Percentiles rank a stretch among this genome's conserved stretches.
phyloP scores from a whole-genome alignment of 2,329 filamentous ascomycete genomes.

The Calonectria pauciramosa region DNA sequence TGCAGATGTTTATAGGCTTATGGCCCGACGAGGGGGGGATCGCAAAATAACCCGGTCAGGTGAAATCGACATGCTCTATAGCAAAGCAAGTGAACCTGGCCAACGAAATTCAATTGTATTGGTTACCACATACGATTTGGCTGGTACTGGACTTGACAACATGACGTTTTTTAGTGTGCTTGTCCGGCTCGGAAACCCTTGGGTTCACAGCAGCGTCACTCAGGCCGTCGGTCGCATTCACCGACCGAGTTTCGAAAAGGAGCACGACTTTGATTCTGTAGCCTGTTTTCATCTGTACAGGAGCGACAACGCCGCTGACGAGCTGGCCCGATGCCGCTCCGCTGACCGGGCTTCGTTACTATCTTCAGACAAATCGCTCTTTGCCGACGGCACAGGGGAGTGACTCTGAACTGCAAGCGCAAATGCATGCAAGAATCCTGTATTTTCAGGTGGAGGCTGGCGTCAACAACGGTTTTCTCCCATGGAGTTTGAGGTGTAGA shows the following conservation, averaged over 20 bases:
- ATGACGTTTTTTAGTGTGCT: background rate
- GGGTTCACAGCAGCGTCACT: background rate
- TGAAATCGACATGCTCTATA: background rate
- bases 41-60: background rate
- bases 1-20: background rate
- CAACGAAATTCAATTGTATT: background rate
- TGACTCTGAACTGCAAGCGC: background rate
- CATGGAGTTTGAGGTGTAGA: background rate
- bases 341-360: background rate
- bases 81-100: background rate
- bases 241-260: background rate
- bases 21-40: background rate
- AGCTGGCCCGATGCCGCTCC: background rate
- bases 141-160: background rate
- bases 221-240: background rate
- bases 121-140: slow-evolving; percentile 1
- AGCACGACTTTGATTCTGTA: background rate
- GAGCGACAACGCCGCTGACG: background rate
- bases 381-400: background rate
- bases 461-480: no score
- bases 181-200: background rate
- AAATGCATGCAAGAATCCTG: background rate
- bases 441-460: background rate
- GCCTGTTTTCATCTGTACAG: background rate
- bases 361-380: background rate